Base-by-base conservation (phyloP, 345 rosid genomes). In the Camelina hispida region DNA sequence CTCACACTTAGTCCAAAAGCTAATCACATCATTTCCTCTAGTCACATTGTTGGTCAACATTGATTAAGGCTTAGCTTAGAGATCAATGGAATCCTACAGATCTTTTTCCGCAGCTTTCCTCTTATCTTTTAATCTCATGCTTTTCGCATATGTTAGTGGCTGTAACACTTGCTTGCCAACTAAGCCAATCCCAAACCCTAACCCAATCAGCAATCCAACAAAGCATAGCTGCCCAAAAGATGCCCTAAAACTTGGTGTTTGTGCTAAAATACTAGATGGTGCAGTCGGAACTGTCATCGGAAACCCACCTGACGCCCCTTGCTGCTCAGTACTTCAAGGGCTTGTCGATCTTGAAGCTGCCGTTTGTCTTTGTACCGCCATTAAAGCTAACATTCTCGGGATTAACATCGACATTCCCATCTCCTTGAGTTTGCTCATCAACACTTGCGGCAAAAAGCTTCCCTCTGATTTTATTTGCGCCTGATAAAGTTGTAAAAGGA, bases 381-480 rank as follows among this genome's bases (percentile, higher is more conserved):
- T 88, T 72, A 88, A 86, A 75, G 94, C 94, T 68, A 85, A 88
- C 68, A 57, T 87, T 55, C 84, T 87, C 1, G 90, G 93, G 43
- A 85, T 86, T 64, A 79, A 87, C 77, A 82, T 91, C 47, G 62
- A 88, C 32, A 84, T 86, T 32, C 90, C 92, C 11, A 82, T 88
- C 37, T 85, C 92, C 0, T 68, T 91, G 69, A 90, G 88, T 77
- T 82, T 88, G 81, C 90, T 88, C 37, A 71, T 91, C 60, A 91
- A 81, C 79, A 83, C 87, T 48, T 90, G 93, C 40, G 93, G 93
- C 62, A 88, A 84, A 81, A 62, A 75, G 40, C 87, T 88, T n/a
- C 93, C 96, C 7, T 87, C 96, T 63, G 88, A 81, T 68, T 90
- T 84, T 69, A 79, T 83, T 51, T 90, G 91, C 72, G 84, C 89